Base-by-base conservation (phyloP, 1,139 yeast species). In the Yamadazyma sp. region DNA sequence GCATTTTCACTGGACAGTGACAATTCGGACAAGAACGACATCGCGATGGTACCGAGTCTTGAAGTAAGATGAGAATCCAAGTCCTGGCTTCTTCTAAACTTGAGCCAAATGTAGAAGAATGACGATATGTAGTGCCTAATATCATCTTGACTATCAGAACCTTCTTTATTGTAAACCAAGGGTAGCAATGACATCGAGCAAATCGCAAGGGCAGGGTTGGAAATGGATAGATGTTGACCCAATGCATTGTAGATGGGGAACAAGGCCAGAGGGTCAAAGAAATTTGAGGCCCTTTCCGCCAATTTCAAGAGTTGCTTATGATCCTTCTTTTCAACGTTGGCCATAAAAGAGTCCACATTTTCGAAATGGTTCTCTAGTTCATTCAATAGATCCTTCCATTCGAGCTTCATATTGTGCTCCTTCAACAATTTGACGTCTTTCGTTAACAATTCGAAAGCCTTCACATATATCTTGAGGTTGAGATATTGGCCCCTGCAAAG, bases 401-500 rank as follows among this genome's bases (percentile, higher is more conserved):
- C 81, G 22, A 86, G 60, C 5, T 37, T 40, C 22, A 79, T 59
- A 2, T 78, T 77, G 24, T 50, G 53, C 15, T 40, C 41, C 34
- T 65, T 65, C 36, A 83, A 56, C 15, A 73, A 56, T 6, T 58
- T 62, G 27, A 68, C 65, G 46, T 79, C 79, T 42, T 76, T 76
- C 3, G 79, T 73, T 38, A 92, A 68, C 10, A 71, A 55, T 41
- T 77, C 77, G 47, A 88, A 83, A 48, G 85, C 74, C 38, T 75
- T 77, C n/a, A 80, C 77, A 57, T 84, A 87, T 40, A 82, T 69
- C 36, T 73, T 76, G 39, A 84, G 61, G 42, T 81, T 78, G 24
- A 83, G 59, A 31, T 75, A 75, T 52, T 89, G 96, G 6, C 95
- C 92, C 33, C 92, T 79, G 1, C 86, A 77, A 26, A 89, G 64